Percentiles rank a stretch among this genome's conserved stretches.
Evolutionary conservation across 1,284 basidiomycete species (phyloP).

Genomic region (Apiotrichum mycotoxinovorans): DNA sequence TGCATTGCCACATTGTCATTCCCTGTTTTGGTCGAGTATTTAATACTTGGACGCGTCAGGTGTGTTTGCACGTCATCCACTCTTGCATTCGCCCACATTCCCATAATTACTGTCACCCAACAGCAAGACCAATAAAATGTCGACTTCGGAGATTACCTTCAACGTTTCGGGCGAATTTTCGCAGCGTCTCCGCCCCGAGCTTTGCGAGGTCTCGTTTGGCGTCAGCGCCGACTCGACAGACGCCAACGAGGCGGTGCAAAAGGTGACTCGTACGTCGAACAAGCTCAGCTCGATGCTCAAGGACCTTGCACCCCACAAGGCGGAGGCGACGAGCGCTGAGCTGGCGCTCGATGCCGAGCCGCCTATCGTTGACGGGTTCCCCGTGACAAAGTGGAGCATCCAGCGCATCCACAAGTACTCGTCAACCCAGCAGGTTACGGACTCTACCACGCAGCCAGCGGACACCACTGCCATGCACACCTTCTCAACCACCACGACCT

Average conservation of each 20-base stretch:
- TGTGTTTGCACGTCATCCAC: no score
- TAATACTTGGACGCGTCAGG: no score
- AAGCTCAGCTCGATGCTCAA: background rate
- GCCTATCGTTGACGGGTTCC: slow-evolving; percentile 8
- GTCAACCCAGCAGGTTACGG: background rate
- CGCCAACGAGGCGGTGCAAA: background rate
- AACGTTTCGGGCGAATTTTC: background rate
- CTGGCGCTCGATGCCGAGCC: slow-evolving; percentile 9
- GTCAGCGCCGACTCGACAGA: slow-evolving; percentile 1
- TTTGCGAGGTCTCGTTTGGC: slow-evolving; percentile 3
- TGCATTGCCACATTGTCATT: no score
- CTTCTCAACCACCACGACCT: background rate
- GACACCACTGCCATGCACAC: background rate
- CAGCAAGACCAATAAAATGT: no score
- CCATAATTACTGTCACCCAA: no score
- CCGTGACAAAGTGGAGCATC: slow-evolving; percentile 17
- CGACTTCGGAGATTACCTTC: background rate
- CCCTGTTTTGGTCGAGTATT: no score
- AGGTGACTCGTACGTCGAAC: background rate
- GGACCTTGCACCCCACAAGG: slow-evolving; percentile 3
- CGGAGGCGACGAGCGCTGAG: background rate
- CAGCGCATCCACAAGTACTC: slow-evolving; percentile 12
- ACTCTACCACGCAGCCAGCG: background rate
- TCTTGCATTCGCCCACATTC: no score
- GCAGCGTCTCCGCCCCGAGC: slow-evolving; percentile 10